Base-by-base conservation (phyloP, 2,329 filamentous ascomycete species). In the Verticillium klebahnii region DNA sequence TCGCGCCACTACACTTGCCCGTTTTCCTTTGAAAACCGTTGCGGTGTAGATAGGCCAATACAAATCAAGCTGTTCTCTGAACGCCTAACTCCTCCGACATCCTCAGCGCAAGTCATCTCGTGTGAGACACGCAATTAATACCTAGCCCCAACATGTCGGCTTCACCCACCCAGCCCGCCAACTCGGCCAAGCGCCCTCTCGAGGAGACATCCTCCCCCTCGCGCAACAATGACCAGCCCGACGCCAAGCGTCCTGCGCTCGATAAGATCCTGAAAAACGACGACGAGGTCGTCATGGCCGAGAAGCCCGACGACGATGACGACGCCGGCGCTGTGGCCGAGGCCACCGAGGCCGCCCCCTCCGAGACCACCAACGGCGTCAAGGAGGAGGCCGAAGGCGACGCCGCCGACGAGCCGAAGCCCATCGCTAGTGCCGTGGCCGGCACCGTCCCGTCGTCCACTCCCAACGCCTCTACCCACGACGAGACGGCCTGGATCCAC, bases 151-250 rank as follows among this genome's bases (percentile, higher is more conserved):
- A 60, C 57, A 93, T 93, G 90, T 93, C 90, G 79, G 85, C 89
- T 66, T 92, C 86, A 67, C 86, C 86, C 34, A 78, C 82, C 65
- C 82, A 82, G 65, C 86, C 86, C 58, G 89, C 88, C 63, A 87
- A 91, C 73, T 89, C 87, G 69, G 82, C 85, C 66, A 99, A 99
- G 86, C 93, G 95, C 72, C 95, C 95, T 64, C 87, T 99, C 67
- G 95, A 99, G 82, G 95, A 98, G 74, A 91, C 94, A 12, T 98
- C 95, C 19, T 99, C 95, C 11, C 95, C 95, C 39, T 96, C 93
- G 36, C 91, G 91, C 65, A 89, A 90, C 45, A 92, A 87, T 73
- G 95, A 98, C 71, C 93, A 97, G 75, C 95, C 96, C 60, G 95
- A 99, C 70, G 95, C 95, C 65, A 99, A 99, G 82, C 91, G 95